Evolutionary conservation across 2,329 filamentous ascomycete genomes (phyloP).

Genomic region (Fusarium sp.): DNA sequence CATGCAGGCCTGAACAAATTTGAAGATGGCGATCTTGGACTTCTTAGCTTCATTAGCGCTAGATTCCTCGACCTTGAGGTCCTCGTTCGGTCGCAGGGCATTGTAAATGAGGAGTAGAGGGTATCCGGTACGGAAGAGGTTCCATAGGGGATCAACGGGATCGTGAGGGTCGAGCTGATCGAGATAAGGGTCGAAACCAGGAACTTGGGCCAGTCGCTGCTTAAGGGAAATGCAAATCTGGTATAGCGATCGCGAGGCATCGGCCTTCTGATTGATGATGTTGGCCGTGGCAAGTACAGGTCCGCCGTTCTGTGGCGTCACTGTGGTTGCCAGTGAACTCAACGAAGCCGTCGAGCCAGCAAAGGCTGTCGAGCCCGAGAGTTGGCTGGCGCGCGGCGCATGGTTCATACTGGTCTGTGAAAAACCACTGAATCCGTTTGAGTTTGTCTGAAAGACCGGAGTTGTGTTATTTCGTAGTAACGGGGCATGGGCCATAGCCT

Average conservation of each 20-base stretch:
- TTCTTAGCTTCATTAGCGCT: slow-evolving; percentile 75
- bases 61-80: slow-evolving; percentile 73
- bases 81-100: slow-evolving; percentile 76
- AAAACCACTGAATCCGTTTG: slow-evolving; percentile 59
- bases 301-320: slow-evolving; percentile 61
- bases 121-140: slow-evolving; percentile 82
- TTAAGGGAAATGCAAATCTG: slow-evolving; percentile 92
- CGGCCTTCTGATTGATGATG: slow-evolving; percentile 97
- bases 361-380: slow-evolving; percentile 70
- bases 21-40: slow-evolving; percentile 89
- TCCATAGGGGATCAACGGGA: slow-evolving; percentile 92
- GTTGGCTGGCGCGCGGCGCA: slow-evolving; percentile 68
- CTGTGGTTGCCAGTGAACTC: slow-evolving; percentile 60
- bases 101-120: slow-evolving; percentile 93
- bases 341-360: slow-evolving; percentile 65
- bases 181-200: slow-evolving; percentile 81
- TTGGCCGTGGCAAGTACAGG: slow-evolving; percentile 84
- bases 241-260: slow-evolving; percentile 90
- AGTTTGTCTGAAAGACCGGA: slow-evolving; percentile 63
- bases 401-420: slow-evolving; percentile 62
- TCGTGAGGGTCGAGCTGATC: slow-evolving; percentile 76
- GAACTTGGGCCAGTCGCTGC: slow-evolving; percentile 83
- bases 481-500: slow-evolving; percentile 69
- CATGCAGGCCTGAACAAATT: slow-evolving; percentile 90
- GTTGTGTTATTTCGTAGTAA: slow-evolving; percentile 69